Conservation (phyloP, 2,329 filamentous ascomycete species). For the Neonectria punicea region DNA sequence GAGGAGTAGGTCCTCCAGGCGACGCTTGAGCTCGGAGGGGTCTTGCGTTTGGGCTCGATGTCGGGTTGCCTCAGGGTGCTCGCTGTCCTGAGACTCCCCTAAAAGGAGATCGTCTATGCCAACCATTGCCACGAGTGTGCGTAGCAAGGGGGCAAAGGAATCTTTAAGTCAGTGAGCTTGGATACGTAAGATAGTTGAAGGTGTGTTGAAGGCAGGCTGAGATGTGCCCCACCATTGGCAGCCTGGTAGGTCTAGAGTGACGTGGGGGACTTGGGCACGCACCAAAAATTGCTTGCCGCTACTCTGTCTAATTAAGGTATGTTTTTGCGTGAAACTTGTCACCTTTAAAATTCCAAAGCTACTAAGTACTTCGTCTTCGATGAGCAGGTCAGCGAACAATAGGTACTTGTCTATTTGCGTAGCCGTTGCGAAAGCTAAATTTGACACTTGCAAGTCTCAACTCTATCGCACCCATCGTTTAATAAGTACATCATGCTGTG, state of each 20-base stretch:
- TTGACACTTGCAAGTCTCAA: too few relatives aligned
- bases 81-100: slow-evolving; percentile 23
- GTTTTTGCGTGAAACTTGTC: neutral
- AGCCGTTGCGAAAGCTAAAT: neutral
- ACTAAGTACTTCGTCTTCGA: neutral
- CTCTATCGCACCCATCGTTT: too few relatives aligned
- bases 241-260: slow-evolving; percentile 29
- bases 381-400: neutral
- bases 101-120: slow-evolving; percentile 51
- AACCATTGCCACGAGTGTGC: slow-evolving; percentile 41
- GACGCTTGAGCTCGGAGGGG: slow-evolving; percentile 72
- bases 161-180: slow-evolving; percentile 6
- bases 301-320: slow-evolving; percentile 1
- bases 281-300: slow-evolving; percentile 9
- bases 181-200: slow-evolving; percentile 37
- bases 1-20: slow-evolving; percentile 81
- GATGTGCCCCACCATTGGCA: slow-evolving; percentile 41
- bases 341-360: neutral
- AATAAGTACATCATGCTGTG: too few relatives aligned
- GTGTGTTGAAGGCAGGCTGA: slow-evolving; percentile 33
- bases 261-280: slow-evolving; percentile 3
- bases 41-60: slow-evolving; percentile 49
- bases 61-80: slow-evolving; percentile 10
- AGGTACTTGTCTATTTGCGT: neutral
- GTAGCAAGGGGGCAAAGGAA: slow-evolving; percentile 8